phyloP scores from a whole-genome alignment of 75 land plant species.

The Pinus albicaulis region DNA sequence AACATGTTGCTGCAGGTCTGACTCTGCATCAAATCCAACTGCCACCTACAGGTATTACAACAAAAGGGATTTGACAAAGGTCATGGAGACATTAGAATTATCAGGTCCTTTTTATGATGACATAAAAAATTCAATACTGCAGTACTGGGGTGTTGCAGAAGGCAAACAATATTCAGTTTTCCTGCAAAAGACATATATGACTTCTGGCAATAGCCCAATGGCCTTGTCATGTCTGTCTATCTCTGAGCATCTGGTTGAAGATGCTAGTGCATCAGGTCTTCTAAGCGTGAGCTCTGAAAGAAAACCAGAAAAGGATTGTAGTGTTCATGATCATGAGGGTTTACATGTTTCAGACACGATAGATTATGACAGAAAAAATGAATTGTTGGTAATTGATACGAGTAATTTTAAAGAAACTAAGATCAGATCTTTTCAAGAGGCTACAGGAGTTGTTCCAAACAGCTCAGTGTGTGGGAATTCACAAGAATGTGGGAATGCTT shows the following conservation, averaged over 20 bases:
- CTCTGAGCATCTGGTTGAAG: neutral
- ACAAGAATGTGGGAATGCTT: neutral
- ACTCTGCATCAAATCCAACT: slow-evolving; percentile 18
- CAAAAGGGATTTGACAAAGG: slow-evolving; percentile 37
- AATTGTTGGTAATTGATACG: neutral
- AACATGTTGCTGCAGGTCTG: slow-evolving; percentile 50
- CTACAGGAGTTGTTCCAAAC: neutral
- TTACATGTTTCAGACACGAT: neutral
- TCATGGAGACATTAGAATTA: slow-evolving; percentile 37
- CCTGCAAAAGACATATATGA: neutral
- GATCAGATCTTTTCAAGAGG: neutral
- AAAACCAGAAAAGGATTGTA: neutral
- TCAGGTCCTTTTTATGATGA: slow-evolving; percentile 27
- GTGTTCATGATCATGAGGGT: neutral
- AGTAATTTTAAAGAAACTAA: slow-evolving; percentile 1
- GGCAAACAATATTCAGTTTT: neutral
- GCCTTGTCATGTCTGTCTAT: neutral
- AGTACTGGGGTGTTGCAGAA: slow-evolving; percentile 49
- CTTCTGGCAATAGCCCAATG: neutral
- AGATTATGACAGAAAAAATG: neutral
- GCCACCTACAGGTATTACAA: slow-evolving; percentile 57
- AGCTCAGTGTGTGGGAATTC: neutral
- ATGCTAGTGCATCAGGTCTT: neutral
- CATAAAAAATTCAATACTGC: slow-evolving; percentile 43
- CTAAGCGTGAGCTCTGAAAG: slow-evolving; percentile 1